Evolutionary conservation across 2,329 filamentous ascomycete genomes (phyloP).

Genomic region (Xylaria arbuscula): DNA sequence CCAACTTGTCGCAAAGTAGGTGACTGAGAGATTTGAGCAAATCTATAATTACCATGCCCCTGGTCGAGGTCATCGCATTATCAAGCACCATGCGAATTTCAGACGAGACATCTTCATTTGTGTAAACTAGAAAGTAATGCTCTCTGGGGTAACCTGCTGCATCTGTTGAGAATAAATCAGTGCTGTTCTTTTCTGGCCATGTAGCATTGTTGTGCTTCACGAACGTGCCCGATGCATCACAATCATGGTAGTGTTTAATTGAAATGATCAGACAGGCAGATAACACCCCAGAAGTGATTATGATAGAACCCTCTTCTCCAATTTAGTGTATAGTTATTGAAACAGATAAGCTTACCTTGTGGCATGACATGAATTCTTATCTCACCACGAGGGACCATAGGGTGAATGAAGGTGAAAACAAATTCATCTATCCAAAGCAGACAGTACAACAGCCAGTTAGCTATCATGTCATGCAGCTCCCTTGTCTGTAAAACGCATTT

Average conservation of each 20-base stretch:
- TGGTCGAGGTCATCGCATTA: constrained; percentile 38
- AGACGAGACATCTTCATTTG: constrained; percentile 40
- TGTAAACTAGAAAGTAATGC: constrained; percentile 45
- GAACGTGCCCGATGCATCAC: background rate
- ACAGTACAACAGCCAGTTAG: background rate
- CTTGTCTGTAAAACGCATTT: too few species aligned
- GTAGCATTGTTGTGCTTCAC: background rate
- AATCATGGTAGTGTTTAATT: background rate
- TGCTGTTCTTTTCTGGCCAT: background rate
- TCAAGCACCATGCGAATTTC: constrained; percentile 41
- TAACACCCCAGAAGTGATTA: too few species aligned
- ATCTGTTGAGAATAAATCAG: constrained; percentile 33
- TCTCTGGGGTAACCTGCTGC: constrained; percentile 41
- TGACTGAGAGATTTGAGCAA: constrained; percentile 47
- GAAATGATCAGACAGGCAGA: background rate
- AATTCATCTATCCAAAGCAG: constrained; percentile 65
- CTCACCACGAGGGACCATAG: constrained; percentile 39
- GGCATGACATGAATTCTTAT: constrained; percentile 55
- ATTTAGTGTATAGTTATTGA: background rate
- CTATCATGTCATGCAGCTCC: background rate
- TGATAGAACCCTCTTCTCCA: background rate
- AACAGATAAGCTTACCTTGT: constrained; percentile 46
- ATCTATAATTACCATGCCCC: constrained; percentile 40
- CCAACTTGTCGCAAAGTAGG: constrained; percentile 44
- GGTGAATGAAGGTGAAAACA: constrained; percentile 64